Percentiles rank a stretch among this genome's conserved stretches.
Evolutionary conservation across 208 protist genomes (phyloP).

Genomic region (Phytomonas sp.): DNA sequence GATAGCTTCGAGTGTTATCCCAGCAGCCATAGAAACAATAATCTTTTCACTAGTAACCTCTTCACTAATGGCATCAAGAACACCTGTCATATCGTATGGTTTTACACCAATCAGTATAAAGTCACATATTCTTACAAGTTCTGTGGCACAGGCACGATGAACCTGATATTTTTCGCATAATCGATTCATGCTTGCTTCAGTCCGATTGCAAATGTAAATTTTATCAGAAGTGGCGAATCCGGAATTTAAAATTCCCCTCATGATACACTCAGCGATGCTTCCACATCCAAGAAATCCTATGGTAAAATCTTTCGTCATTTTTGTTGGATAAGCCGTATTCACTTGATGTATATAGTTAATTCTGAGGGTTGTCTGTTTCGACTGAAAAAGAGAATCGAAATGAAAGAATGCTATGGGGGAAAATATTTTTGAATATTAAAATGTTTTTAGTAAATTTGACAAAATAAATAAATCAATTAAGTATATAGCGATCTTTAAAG

Average conservation of each 20-base stretch:
- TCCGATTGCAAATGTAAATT: constrained; percentile 72
- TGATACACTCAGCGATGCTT: constrained; percentile 90
- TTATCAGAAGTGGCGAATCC: constrained; percentile 24
- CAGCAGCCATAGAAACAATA: constrained; percentile 91
- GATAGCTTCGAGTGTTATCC: constrained; percentile 72
- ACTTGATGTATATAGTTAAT: constrained; percentile 41
- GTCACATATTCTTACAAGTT: constrained; percentile 56
- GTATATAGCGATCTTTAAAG: too few species aligned
- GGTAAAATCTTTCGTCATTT: constrained; percentile 9
- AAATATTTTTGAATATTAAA: constrained; percentile 1
- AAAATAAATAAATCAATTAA: background rate
- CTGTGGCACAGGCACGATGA: constrained; percentile 20
- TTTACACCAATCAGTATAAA: constrained; percentile 92
- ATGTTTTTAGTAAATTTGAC: background rate
- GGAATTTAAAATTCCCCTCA: constrained; percentile 50
- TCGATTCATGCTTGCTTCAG: constrained; percentile 23
- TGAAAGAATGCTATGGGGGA: background rate
- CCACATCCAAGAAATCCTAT: constrained; percentile 93
- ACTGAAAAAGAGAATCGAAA: background rate
- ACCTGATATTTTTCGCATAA: constrained; percentile 52
- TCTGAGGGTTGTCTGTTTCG: background rate
- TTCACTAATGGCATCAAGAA: constrained; percentile 50
- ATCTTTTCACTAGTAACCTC: constrained; percentile 36
- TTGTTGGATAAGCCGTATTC: constrained; percentile 79
- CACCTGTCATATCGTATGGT: constrained; percentile 63